Percentiles rank a stretch among this genome's conserved stretches.
Conservation (phyloP, 352 stramenopile species). For the Phytophthora idaei region DNA sequence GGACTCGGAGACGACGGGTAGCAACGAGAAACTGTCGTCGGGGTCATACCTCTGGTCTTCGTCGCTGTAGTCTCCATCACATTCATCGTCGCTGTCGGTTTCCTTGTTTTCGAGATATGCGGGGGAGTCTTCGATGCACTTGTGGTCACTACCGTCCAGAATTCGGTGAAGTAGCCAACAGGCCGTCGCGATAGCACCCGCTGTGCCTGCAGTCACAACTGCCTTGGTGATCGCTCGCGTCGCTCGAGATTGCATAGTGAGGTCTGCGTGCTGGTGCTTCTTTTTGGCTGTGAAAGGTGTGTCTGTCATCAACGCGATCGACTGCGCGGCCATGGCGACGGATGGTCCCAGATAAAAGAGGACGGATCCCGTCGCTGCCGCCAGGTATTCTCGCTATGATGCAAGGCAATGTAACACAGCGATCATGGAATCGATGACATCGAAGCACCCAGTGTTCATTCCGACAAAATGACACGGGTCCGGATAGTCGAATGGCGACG, state of each 20-base stretch:
- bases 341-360: constrained; percentile 23
- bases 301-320: constrained; percentile 5
- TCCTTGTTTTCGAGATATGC: background rate
- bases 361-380: constrained; percentile 3
- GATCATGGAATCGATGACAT: background rate
- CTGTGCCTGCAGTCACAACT: constrained; percentile 30
- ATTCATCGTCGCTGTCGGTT: background rate
- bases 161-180: constrained; percentile 36
- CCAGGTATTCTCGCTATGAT: constrained; percentile 13
- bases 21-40: constrained; percentile 16
- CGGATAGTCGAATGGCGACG: constrained; percentile 4
- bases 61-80: constrained; percentile 5
- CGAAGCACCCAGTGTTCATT: constrained; percentile 6
- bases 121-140: constrained; percentile 5
- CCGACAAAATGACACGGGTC: background rate
- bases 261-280: constrained; percentile 9
- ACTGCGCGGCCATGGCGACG: background rate
- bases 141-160: constrained; percentile 9
- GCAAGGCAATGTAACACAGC: background rate
- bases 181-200: constrained; percentile 20
- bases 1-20: constrained; percentile 33
- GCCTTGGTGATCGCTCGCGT: constrained; percentile 20
- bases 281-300: constrained; percentile 25
- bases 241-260: constrained; percentile 34
- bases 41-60: background rate